Conservation (phyloP, 163 green algal genomes). For the Scenedesmus sp. region DNA sequence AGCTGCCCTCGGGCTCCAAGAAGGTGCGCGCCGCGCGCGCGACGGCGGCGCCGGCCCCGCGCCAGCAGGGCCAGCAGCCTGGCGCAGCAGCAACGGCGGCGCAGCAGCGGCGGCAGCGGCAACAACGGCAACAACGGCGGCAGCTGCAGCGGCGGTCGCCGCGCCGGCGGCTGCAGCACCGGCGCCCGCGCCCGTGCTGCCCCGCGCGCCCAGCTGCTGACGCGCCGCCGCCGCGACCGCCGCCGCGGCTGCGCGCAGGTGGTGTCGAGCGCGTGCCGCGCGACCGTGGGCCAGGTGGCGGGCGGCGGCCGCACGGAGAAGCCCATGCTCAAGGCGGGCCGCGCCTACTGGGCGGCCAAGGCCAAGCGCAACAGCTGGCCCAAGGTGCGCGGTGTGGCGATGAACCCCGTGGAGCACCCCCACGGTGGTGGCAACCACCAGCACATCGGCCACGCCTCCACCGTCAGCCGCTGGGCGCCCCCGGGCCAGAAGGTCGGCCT, state of each 20-base stretch:
- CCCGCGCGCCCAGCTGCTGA: not conserved
- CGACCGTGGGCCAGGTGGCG: conserved; percentile 96
- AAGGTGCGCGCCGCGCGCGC: conserved; percentile 71
- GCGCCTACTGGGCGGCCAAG: conserved; percentile 97
- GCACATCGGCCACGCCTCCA: conserved; percentile 99
- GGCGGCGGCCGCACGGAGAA: conserved; percentile 99
- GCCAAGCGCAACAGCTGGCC: conserved; percentile 99
- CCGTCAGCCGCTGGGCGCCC: conserved; percentile 88
- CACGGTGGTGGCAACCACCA: conserved; percentile 99
- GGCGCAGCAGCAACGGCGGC: not conserved
- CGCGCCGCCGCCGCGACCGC: not conserved
- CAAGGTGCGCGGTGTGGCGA: conserved; percentile 98
- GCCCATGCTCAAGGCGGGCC: conserved; percentile 99
- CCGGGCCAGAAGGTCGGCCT: conserved; percentile 98
- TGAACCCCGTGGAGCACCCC: conserved; percentile 99
- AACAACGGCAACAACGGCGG: no score
- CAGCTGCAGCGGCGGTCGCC: not conserved
- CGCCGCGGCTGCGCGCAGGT: conserved; percentile 65
- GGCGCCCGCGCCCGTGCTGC: no score
- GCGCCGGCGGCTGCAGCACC: not conserved
- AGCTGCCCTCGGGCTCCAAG: conserved; percentile 98
- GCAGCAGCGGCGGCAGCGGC: no score
- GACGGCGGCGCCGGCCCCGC: no score
- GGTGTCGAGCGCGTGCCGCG: conserved; percentile 90
- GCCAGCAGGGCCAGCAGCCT: no score